These are phyloP conservation scores for Cucurbita maxima DNA, from an alignment of 306 rosid genomes.

Conservation along the genomic window DNA sequence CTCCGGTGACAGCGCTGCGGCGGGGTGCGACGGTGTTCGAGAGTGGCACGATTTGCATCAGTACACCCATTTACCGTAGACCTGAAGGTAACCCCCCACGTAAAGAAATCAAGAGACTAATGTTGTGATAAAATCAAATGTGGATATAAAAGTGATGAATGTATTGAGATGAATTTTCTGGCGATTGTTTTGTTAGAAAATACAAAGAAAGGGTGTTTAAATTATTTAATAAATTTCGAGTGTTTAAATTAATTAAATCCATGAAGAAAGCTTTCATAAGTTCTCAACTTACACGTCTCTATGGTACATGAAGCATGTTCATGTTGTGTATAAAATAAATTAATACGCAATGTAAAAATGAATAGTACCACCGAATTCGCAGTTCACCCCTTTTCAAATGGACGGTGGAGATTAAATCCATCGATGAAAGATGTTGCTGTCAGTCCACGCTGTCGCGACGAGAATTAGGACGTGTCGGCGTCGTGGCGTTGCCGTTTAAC, in stretches of 20 bases:
- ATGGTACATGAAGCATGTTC: too few relatives aligned
- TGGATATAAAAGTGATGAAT: not conserved
- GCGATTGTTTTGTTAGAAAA: not conserved
- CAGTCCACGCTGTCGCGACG: not conserved
- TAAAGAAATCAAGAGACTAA: not conserved
- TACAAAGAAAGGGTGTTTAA: too few relatives aligned
- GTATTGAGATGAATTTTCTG: not conserved
- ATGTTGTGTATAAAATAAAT: too few relatives aligned
- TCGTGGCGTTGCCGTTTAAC: not conserved
- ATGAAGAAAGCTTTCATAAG: too few relatives aligned
- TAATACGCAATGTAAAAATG: too few relatives aligned
- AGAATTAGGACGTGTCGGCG: not conserved
- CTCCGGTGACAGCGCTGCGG: conserved; percentile 8
- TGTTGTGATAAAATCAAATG: not conserved
- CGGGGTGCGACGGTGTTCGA: conserved; percentile 34
- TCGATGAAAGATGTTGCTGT: not conserved
- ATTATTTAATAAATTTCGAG: too few relatives aligned
- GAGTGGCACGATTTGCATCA: conserved; percentile 72
- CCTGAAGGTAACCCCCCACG: not conserved
- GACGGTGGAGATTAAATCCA: not conserved
- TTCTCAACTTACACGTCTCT: too few relatives aligned
- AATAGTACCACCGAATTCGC: too few relatives aligned
- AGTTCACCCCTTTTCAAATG: too few relatives aligned
- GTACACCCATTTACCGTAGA: conserved; percentile 61
- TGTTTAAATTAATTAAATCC: too few relatives aligned